Evolutionary conservation across 352 stramenopile genomes (phyloP).

Genomic region (Phytophthora boehmeriae): DNA sequence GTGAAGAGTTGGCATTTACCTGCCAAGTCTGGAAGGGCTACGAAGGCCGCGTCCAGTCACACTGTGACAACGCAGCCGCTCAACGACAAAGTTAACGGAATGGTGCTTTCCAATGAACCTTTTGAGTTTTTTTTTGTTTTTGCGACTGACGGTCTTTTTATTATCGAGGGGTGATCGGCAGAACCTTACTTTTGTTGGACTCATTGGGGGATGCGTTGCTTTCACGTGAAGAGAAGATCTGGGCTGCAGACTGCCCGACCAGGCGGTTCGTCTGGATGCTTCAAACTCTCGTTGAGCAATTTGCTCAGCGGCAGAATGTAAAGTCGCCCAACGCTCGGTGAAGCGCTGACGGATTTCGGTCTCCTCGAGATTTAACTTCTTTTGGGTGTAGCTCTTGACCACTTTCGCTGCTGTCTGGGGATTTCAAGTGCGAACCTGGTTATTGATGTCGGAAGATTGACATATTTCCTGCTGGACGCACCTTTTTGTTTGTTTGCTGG

Average conservation of each 20-base stretch:
- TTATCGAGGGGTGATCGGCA: background rate
- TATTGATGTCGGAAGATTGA: background rate
- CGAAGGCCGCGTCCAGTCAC: conserved; percentile 80
- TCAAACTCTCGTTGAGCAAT: conserved; percentile 20
- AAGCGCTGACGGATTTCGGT: conserved; percentile 38
- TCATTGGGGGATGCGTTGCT: background rate
- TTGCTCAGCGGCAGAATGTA: conserved; percentile 28
- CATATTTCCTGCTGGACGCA: background rate
- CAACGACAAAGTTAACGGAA: conserved; percentile 16
- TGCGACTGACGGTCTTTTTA: background rate
- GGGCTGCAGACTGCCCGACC: background rate
- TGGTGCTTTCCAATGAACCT: background rate
- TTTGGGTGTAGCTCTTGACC: conserved; percentile 43
- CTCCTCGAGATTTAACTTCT: conserved; percentile 48
- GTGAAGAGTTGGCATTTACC: conserved; percentile 73
- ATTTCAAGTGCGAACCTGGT: background rate
- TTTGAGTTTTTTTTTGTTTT: background rate
- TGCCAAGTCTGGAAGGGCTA: conserved; percentile 88
- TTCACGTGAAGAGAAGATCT: background rate
- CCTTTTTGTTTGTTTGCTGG: conserved; percentile 50
- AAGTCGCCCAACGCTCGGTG: conserved; percentile 37
- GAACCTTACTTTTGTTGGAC: background rate
- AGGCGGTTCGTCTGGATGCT: conserved; percentile 1
- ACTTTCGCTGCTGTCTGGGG: conserved; percentile 20
- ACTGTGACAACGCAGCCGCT: conserved; percentile 43